These are phyloP conservation scores for Phyllosticta ampelicida DNA, from an alignment of 2,329 filamentous ascomycete species.

Conservation along the genomic window DNA sequence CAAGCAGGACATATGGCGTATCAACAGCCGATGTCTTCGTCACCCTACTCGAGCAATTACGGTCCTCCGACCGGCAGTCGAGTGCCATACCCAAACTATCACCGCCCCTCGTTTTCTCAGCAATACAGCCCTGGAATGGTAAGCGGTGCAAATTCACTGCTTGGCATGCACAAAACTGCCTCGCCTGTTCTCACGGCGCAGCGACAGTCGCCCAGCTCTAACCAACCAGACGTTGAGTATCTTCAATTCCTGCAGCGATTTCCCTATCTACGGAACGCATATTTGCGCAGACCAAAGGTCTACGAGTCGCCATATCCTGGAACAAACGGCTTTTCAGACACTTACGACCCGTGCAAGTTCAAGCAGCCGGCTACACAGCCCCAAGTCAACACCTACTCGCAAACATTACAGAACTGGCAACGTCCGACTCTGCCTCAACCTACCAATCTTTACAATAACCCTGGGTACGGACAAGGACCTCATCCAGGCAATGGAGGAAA, in stretches of 20 bases:
- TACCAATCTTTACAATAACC: constrained; percentile 6
- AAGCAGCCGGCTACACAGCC: not conserved
- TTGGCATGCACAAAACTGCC: not conserved
- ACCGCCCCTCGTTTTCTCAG: constrained; percentile 3
- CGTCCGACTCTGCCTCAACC: constrained; percentile 1
- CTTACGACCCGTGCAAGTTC: constrained; percentile 5
- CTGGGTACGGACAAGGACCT: constrained; percentile 3
- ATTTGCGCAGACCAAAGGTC: constrained; percentile 33
- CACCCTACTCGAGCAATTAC: not conserved
- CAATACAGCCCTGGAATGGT: not conserved
- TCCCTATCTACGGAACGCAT: constrained; percentile 36
- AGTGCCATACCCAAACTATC: constrained; percentile 5
- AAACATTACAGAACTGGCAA: not conserved
- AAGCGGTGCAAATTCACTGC: not conserved
- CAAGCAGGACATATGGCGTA: not conserved
- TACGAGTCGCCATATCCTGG: constrained; percentile 35
- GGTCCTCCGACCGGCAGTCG: not conserved
- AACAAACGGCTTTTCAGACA: constrained; percentile 6
- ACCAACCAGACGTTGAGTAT: constrained; percentile 20
- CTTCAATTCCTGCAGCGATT: constrained; percentile 34
- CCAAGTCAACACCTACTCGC: not conserved
- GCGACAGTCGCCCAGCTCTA: not conserved
- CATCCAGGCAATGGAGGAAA: not conserved
- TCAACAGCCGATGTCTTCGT: not conserved
- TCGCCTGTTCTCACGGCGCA: not conserved